A percentile compares a stretch with the other conserved stretches of the same genome.
Evolutionary conservation across 108 stramenopile species (phyloP).

Genomic region (Cyclotella sp.): DNA sequence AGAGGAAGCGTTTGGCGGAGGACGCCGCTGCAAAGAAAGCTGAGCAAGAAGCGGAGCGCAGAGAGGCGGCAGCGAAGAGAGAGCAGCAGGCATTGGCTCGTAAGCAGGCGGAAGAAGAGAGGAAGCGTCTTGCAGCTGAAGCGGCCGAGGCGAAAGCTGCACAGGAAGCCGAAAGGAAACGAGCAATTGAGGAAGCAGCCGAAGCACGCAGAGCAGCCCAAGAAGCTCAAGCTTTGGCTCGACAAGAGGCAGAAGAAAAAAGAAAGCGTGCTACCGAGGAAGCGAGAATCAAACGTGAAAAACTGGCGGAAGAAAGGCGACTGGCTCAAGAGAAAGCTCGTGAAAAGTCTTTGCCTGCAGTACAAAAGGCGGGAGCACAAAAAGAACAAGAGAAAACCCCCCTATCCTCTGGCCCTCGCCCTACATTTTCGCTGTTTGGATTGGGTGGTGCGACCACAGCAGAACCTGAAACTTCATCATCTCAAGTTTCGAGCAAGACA

Average conservation of each 20-base stretch:
- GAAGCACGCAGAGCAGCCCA: conserved; percentile 13
- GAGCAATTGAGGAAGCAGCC: conserved; percentile 13
- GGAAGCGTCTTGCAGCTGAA: conserved; percentile 24
- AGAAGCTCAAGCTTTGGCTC: too few relatives aligned
- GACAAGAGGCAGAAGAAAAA: not conserved
- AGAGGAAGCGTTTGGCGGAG: conserved; percentile 20
- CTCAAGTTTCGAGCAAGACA: not conserved
- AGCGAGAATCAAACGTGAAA: conserved; percentile 16
- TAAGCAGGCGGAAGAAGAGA: conserved; percentile 26
- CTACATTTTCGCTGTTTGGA: conserved; percentile 24
- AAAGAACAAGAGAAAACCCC: conserved; percentile 1
- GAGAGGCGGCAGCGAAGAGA: conserved; percentile 9
- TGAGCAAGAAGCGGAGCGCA: conserved; percentile 23
- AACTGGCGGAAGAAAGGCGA: conserved; percentile 11
- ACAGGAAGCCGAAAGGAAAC: conserved; percentile 20
- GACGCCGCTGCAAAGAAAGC: conserved; percentile 23
- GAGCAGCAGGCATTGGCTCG: conserved; percentile 24
- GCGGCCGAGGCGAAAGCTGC: conserved; percentile 12
- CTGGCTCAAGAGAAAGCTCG: conserved; percentile 25
- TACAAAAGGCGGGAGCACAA: not conserved
- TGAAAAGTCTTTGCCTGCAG: not conserved
- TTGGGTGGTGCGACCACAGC: not conserved
- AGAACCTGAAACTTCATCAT: not conserved
- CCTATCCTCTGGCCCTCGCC: not conserved
- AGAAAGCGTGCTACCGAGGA: conserved; percentile 31